Percentiles rank a stretch among this genome's conserved stretches.
Conservation (phyloP, 2,329 filamentous ascomycete species). For the Scleromitrula shiraiana region DNA sequence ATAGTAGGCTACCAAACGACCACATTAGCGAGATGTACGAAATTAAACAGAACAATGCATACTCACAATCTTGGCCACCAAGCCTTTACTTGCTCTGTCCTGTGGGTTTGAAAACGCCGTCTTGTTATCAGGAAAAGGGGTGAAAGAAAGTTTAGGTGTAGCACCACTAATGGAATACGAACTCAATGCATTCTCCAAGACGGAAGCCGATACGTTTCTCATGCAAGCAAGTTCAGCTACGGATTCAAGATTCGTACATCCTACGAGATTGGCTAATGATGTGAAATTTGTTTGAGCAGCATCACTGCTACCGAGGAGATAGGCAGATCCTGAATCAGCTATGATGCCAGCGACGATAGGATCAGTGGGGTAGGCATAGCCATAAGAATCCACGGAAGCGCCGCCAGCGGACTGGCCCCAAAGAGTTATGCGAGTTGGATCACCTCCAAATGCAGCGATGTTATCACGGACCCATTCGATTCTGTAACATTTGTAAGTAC, state of each 20-base stretch:
- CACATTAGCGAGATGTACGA: neutral
- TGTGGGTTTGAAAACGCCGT: neutral
- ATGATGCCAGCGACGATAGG: conserved; percentile 22
- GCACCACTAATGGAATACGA: conserved; percentile 12
- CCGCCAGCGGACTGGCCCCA: conserved; percentile 58
- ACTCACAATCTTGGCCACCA: conserved; percentile 16
- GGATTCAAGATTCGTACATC: conserved; percentile 20
- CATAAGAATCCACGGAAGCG: conserved; percentile 22
- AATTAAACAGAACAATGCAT: too few relatives aligned
- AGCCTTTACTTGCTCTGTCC: neutral
- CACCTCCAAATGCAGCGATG: conserved; percentile 56
- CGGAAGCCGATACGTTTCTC: conserved; percentile 15
- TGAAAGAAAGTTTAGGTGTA: conserved; percentile 13
- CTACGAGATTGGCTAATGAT: conserved; percentile 19
- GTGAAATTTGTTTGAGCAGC: conserved; percentile 20
- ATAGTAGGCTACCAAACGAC: conserved; percentile 21
- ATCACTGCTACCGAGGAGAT: conserved; percentile 10
- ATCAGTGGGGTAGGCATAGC: conserved; percentile 21
- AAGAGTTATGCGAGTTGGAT: conserved; percentile 56
- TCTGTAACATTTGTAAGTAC: conserved; percentile 40
- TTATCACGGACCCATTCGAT: conserved; percentile 34
- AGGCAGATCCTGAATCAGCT: conserved; percentile 16
- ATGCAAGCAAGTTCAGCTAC: conserved; percentile 24
- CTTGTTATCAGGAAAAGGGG: neutral
- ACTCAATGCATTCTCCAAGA: conserved; percentile 15